Percentiles rank a stretch among this genome's conserved stretches.
Conservation (phyloP, 1,284 basidiomycete genomes). For the Tremellales sp. region DNA sequence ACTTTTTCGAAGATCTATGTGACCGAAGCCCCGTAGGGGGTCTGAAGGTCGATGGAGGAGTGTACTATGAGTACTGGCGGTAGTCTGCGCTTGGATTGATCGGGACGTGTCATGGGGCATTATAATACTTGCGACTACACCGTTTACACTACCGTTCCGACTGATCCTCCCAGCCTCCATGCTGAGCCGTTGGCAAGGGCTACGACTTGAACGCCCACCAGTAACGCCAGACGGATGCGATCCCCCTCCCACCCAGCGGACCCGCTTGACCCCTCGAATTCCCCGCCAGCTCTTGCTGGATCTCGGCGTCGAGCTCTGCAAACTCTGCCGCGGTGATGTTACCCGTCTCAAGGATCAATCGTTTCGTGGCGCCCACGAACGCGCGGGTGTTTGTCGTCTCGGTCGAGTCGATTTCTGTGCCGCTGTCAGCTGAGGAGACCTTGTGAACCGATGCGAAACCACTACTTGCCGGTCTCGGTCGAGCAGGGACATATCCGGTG, state of each 20-base stretch:
- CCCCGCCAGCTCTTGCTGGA: slow-evolving; percentile 10
- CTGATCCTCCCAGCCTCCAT: too few relatives aligned
- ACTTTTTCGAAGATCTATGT: too few relatives aligned
- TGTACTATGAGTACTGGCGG: too few relatives aligned
- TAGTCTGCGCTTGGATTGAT: too few relatives aligned
- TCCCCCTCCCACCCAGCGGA: slow-evolving; percentile 10
- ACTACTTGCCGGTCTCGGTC: slow-evolving; percentile 5
- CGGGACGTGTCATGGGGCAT: too few relatives aligned
- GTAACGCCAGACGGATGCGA: slow-evolving; percentile 20
- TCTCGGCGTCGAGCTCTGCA: slow-evolving; percentile 4
- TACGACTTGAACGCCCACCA: slow-evolving; percentile 20
- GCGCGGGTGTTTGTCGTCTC: slow-evolving; percentile 7
- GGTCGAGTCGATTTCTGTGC: slow-evolving; percentile 4
- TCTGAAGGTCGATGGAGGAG: too few relatives aligned
- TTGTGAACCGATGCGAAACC: neutral
- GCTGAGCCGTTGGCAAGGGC: too few relatives aligned
- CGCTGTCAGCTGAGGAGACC: neutral
- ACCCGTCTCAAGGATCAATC: slow-evolving; percentile 13
- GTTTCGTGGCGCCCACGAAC: slow-evolving; percentile 9
- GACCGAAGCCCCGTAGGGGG: too few relatives aligned
- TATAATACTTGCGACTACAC: too few relatives aligned
- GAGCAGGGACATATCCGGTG: slow-evolving; percentile 9
- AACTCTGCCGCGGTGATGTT: slow-evolving; percentile 8
- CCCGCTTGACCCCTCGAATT: slow-evolving; percentile 12
- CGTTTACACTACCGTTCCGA: too few relatives aligned